Conservation (phyloP, 352 stramenopile genomes). For the Peronospora farinosa region DNA sequence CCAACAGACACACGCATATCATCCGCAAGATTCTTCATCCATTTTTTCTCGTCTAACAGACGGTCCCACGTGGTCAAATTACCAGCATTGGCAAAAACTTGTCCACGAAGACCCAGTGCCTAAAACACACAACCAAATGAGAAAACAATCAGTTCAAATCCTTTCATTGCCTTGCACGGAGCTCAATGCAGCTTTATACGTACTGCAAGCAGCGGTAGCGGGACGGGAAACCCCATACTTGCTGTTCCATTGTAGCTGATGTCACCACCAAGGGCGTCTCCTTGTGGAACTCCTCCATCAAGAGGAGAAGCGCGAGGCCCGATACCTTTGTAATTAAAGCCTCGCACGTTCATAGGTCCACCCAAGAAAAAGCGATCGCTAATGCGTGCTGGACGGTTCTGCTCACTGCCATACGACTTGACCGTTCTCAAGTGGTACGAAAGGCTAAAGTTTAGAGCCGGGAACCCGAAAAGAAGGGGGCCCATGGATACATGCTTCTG, state of each 20-base stretch:
- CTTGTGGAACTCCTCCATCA: conserved; percentile 74
- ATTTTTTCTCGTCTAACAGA: conserved; percentile 83
- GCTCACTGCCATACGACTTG: conserved; percentile 72
- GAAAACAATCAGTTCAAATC: conserved; percentile 5
- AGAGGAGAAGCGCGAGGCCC: conserved; percentile 81
- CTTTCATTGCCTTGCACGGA: not conserved
- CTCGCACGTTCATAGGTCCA: conserved; percentile 82
- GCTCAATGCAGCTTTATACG: conserved; percentile 14
- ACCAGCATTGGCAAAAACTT: conserved; percentile 87
- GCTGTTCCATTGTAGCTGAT: conserved; percentile 83
- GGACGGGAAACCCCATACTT: conserved; percentile 83
- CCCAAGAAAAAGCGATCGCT: conserved; percentile 90
- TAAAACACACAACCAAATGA: conserved; percentile 17
- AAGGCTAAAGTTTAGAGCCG: conserved; percentile 78
- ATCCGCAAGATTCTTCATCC: conserved; percentile 83
- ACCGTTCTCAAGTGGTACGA: conserved; percentile 69
- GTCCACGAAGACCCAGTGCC: conserved; percentile 78
- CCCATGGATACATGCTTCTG: conserved; percentile 79
- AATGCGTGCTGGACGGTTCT: conserved; percentile 76
- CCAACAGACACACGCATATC: conserved; percentile 85
- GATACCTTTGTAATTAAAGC: conserved; percentile 88
- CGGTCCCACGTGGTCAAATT: conserved; percentile 86
- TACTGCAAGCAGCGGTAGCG: conserved; percentile 75
- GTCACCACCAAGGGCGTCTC: conserved; percentile 85
- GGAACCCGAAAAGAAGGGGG: conserved; percentile 53